A percentile compares a stretch with the other conserved stretches of the same genome.
phyloP scores from a whole-genome alignment of 1,284 basidiomycete species.

The Pascua sp. region DNA sequence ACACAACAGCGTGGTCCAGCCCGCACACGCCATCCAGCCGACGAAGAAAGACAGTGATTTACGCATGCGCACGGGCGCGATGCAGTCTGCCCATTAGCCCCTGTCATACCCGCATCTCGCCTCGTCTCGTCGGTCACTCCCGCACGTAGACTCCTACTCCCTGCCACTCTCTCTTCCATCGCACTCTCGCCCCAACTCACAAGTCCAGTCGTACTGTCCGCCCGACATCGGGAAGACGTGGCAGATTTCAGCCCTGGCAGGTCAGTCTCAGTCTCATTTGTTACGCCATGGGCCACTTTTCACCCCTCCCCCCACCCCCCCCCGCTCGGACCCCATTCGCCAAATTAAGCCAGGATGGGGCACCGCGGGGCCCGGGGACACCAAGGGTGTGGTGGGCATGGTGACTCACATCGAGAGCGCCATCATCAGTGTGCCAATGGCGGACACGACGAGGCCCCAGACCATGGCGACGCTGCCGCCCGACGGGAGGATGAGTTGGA shows the following conservation, averaged over 20 bases:
- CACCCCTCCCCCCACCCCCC: too few species aligned
- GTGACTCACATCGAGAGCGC: slow-evolving; percentile 25
- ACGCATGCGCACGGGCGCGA: slow-evolving; percentile 25
- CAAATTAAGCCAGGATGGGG: too few species aligned
- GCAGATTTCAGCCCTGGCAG: slow-evolving; percentile 9
- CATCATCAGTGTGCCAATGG: slow-evolving; percentile 31
- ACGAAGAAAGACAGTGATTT: slow-evolving; percentile 26
- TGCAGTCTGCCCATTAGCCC: slow-evolving; percentile 5
- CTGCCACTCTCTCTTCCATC: too few species aligned
- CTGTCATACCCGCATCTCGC: too few species aligned
- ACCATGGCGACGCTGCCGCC: slow-evolving; percentile 42
- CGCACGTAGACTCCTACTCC: too few species aligned
- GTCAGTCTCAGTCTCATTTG: too few species aligned
- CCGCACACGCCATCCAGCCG: slow-evolving; percentile 15
- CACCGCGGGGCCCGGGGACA: too few species aligned
- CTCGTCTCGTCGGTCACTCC: background rate
- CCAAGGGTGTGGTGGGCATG: too few species aligned
- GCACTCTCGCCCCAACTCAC: background rate
- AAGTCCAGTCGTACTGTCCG: slow-evolving; percentile 45
- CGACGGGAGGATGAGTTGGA: slow-evolving; percentile 28
- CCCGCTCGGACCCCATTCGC: too few species aligned
- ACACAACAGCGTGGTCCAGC: slow-evolving; percentile 34
- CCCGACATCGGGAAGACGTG: slow-evolving; percentile 25
- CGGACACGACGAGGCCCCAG: slow-evolving; percentile 39
- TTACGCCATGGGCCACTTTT: too few species aligned